Evolutionary conservation across 2,329 filamentous ascomycete species (phyloP).

Genomic region (Sporothrix sp.): DNA sequence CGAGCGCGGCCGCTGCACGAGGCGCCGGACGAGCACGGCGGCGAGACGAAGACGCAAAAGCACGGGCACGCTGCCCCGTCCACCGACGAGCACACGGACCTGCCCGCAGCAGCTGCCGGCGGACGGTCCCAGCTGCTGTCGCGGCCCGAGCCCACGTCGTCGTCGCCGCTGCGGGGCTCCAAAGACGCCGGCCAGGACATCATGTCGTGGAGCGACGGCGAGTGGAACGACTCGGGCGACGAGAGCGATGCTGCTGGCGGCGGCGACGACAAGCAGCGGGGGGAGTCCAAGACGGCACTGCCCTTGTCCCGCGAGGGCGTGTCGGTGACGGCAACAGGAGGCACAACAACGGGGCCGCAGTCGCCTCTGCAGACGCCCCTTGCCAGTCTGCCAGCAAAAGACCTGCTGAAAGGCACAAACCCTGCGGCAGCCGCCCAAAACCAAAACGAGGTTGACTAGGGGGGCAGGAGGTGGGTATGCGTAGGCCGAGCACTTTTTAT

Average conservation of each 20-base stretch:
- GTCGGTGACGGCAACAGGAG: conserved; percentile 4
- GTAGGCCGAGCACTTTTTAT: background rate
- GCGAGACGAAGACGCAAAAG: conserved; percentile 43
- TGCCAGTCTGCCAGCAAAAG: background rate
- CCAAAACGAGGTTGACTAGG: background rate
- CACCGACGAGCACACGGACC: background rate
- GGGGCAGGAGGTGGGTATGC: background rate
- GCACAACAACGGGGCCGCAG: conserved; percentile 12
- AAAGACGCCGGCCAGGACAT: conserved; percentile 38
- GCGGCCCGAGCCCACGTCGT: background rate
- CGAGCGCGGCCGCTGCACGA: conserved; percentile 52
- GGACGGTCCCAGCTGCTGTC: background rate
- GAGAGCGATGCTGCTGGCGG: conserved; percentile 29
- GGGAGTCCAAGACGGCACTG: conserved; percentile 8
- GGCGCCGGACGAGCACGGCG: conserved; percentile 51
- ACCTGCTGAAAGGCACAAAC: background rate
- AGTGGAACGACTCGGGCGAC: conserved; percentile 47
- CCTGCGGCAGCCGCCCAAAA: too few relatives aligned
- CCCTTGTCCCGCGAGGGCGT: background rate
- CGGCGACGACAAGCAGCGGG: background rate
- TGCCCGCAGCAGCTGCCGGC: background rate
- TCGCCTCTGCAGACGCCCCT: background rate
- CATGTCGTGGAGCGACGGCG: conserved; percentile 55
- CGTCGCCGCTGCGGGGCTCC: conserved; percentile 16
- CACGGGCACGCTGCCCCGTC: too few relatives aligned